Base-by-base conservation (phyloP, 2,329 filamentous ascomycete species). In the Trichoderma sp. region DNA sequence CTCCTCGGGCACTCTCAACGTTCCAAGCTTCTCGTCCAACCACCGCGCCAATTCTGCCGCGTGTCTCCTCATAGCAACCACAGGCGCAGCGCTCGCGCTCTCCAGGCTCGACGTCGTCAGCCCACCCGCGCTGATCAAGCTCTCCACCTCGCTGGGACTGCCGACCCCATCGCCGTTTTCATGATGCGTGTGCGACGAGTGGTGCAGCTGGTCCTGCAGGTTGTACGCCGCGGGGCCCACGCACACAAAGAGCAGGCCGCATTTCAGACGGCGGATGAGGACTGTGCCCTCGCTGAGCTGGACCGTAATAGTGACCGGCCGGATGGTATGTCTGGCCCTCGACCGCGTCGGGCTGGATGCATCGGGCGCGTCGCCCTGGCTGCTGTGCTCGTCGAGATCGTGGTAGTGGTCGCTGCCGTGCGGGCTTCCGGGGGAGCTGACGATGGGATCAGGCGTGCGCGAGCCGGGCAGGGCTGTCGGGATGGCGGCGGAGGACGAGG, bases 211-310 rank as follows among this genome's bases (percentile, higher is more conserved):
- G 32, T 67, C 26, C 71, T 54, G 56, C 54, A 71, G 66, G 52
- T 74, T 76, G 58, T 77, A 75, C 68, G 78, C 74, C 3, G 81
- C 75, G 1, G 85, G 82, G 0, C 87, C 87, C 51, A 90, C 83
- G 72, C 86, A 88, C 58, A 90, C 85, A 71, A 90, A 88, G 46
- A 90, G 80, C 56, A 90, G 81, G 21, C 87, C 87, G 76, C 87
- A 90, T 51, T 80, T 81, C 37, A 90, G 79, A 2, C 81, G 81
- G 13, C 87, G 82, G 67, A 90, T 86, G 24, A 89, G 84, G 72
- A 90, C 83, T 34, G 89, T 84, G 37, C 85, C 83, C 60, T 83
- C 86, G 34, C 82, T 81, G 59, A 90, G 84, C 77, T 90, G 86
- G 37, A 90, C 83, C 0, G 86, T 88, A 43, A 89, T 83, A 51